Evolutionary conservation across 1,284 basidiomycete genomes (phyloP).

Genomic region (Trichosporon sp.): DNA sequence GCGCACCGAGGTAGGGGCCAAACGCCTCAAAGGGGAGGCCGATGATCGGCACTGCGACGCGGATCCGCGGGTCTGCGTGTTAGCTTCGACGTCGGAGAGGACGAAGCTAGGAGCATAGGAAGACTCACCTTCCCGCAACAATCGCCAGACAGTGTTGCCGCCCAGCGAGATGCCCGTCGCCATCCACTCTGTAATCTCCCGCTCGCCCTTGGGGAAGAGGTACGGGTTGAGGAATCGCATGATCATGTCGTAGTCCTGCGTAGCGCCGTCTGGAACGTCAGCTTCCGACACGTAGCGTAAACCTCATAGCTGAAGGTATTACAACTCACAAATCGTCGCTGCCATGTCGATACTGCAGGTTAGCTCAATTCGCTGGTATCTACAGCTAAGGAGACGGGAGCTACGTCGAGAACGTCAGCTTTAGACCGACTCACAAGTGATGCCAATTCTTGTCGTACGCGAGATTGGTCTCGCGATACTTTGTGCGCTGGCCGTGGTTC

Average conservation of each 20-base stretch:
- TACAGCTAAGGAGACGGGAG: no score
- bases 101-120: not conserved
- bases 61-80: conserved; percentile 60
- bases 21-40: conserved; percentile 70
- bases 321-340: conserved; percentile 52
- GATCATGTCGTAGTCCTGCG: conserved; percentile 68
- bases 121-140: conserved; percentile 45
- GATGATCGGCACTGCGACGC: conserved; percentile 63
- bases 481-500: conserved; percentile 63
- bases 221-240: conserved; percentile 74
- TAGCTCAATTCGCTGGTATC: no score
- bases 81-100: no score
- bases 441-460: conserved; percentile 60
- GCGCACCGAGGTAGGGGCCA: conserved; percentile 54
- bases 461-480: conserved; percentile 55
- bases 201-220: conserved; percentile 67
- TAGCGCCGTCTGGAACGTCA: conserved; percentile 55
- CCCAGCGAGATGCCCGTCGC: conserved; percentile 53
- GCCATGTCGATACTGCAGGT: conserved; percentile 60
- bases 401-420: conserved; percentile 16
- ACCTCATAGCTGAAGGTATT: not conserved
- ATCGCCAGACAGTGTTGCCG: conserved; percentile 48
- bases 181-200: conserved; percentile 62
- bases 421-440: conserved; percentile 47
- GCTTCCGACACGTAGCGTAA: not conserved